Evolutionary conservation across 2,329 filamentous ascomycete species (phyloP).

Genomic region (Harringtonia aguacate): DNA sequence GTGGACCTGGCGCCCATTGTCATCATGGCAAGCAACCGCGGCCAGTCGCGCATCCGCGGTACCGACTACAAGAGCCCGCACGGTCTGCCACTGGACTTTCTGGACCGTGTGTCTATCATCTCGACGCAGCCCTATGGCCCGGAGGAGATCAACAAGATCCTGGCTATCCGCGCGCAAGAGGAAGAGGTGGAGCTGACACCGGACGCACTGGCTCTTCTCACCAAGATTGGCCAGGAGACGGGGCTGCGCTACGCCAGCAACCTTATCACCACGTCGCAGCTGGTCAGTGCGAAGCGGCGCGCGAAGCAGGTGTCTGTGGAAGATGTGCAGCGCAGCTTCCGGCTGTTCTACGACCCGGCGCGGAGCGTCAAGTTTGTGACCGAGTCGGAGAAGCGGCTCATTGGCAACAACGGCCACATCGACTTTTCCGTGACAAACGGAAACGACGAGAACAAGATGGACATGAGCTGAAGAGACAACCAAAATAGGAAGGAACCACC

Average conservation of each 20-base stretch:
- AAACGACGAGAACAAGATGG: constrained; percentile 32
- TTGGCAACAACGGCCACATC: constrained; percentile 75
- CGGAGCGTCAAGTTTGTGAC: constrained; percentile 84
- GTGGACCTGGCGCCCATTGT: constrained; percentile 92
- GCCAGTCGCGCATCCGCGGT: constrained; percentile 81
- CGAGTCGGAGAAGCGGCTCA: constrained; percentile 86
- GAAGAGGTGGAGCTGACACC: constrained; percentile 89
- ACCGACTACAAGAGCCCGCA: constrained; percentile 91
- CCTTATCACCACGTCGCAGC: constrained; percentile 86
- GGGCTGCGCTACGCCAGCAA: constrained; percentile 95
- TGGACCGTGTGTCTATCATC: constrained; percentile 93
- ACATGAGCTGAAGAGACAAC: constrained; percentile 13
- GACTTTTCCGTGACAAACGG: constrained; percentile 50
- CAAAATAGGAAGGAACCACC: background rate
- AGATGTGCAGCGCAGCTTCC: constrained; percentile 89
- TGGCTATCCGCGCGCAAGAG: constrained; percentile 85
- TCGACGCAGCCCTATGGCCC: constrained; percentile 76
- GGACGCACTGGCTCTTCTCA: constrained; percentile 83
- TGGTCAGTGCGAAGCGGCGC: constrained; percentile 76
- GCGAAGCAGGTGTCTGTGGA: constrained; percentile 74
- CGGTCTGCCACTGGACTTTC: constrained; percentile 86
- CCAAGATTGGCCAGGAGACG: constrained; percentile 89
- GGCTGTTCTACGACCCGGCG: constrained; percentile 82
- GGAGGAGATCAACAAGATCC: constrained; percentile 85
- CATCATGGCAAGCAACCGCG: constrained; percentile 98